These are phyloP conservation scores for Pseudocercospora vitis DNA, from an alignment of 2,329 filamentous ascomycete species.

Conservation along the genomic window DNA sequence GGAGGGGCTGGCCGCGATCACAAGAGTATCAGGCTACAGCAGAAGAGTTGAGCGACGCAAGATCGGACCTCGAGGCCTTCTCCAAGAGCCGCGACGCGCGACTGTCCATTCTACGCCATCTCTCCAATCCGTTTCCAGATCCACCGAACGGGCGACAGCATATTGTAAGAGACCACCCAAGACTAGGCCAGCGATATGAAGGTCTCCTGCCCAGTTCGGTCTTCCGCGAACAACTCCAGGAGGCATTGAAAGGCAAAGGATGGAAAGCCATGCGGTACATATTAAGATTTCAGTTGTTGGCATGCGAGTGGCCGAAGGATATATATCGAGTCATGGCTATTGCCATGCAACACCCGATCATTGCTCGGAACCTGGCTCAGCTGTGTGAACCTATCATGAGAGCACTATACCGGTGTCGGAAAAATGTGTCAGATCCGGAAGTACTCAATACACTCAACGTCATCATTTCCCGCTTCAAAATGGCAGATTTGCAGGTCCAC, in stretches of 20 bases:
- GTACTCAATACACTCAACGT: constrained; percentile 32
- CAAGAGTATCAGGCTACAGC: not conserved
- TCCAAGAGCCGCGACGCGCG: constrained; percentile 27
- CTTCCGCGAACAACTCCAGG: constrained; percentile 29
- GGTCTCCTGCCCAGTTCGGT: constrained; percentile 27
- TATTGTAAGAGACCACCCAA: constrained; percentile 3
- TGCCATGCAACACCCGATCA: constrained; percentile 29
- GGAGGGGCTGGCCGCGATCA: not conserved
- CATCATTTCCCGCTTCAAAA: constrained; percentile 32
- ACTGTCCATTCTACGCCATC: constrained; percentile 23
- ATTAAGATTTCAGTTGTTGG: constrained; percentile 34
- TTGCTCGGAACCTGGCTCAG: constrained; percentile 24
- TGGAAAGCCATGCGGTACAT: constrained; percentile 27
- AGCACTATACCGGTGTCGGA: constrained; percentile 38
- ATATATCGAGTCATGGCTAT: constrained; percentile 36
- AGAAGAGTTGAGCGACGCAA: constrained; percentile 16
- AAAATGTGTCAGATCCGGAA: constrained; percentile 32
- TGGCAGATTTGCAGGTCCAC: constrained; percentile 27
- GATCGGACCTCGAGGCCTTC: constrained; percentile 28
- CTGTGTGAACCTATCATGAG: constrained; percentile 34
- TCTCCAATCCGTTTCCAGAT: constrained; percentile 33
- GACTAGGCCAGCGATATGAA: constrained; percentile 22
- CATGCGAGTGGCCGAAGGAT: constrained; percentile 32
- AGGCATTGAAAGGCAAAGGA: constrained; percentile 13
- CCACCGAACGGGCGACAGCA: constrained; percentile 11